phyloP scores from a whole-genome alignment of 2,329 filamentous ascomycete genomes.

The Periglandula ipomoeae region DNA sequence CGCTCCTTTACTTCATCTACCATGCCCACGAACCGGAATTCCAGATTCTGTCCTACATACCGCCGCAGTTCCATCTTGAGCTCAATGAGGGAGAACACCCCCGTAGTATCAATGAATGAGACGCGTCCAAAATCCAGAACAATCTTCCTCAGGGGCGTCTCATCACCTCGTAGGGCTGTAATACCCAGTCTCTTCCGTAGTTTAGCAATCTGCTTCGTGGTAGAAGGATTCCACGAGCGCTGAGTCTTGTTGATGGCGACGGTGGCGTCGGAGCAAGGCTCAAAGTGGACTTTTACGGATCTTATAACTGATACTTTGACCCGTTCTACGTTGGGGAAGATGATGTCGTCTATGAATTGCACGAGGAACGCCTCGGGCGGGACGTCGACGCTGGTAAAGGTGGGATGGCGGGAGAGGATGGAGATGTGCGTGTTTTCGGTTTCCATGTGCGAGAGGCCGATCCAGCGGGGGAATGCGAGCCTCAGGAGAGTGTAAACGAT shows the following conservation, averaged over 20 bases:
- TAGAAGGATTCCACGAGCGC: constrained; percentile 46
- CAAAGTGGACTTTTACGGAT: constrained; percentile 30
- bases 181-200: constrained; percentile 33
- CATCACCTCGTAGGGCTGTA: constrained; percentile 20
- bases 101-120: constrained; percentile 45
- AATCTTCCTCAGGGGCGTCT: constrained; percentile 34
- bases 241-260: constrained; percentile 28
- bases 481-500: constrained; percentile 51
- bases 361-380: constrained; percentile 46
- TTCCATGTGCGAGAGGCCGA: constrained; percentile 20
- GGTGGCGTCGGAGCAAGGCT: constrained; percentile 32
- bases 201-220: constrained; percentile 34
- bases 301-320: constrained; percentile 41
- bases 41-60: constrained; percentile 36
- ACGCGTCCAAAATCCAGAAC: constrained; percentile 44
- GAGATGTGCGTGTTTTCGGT: constrained; percentile 21
- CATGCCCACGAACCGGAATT: constrained; percentile 41
- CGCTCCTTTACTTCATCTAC: constrained; percentile 29
- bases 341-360: constrained; percentile 45
- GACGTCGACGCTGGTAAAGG: constrained; percentile 17
- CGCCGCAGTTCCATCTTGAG: constrained; percentile 37
- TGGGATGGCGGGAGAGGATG: constrained; percentile 12
- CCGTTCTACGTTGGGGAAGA: constrained; percentile 52
- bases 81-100: constrained; percentile 37
- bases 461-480: constrained; percentile 42